A percentile compares a stretch with the other conserved stretches of the same genome.
Evolutionary conservation across 2,329 filamentous ascomycete species (phyloP).

Genomic region (Leptographium lundbergii): DNA sequence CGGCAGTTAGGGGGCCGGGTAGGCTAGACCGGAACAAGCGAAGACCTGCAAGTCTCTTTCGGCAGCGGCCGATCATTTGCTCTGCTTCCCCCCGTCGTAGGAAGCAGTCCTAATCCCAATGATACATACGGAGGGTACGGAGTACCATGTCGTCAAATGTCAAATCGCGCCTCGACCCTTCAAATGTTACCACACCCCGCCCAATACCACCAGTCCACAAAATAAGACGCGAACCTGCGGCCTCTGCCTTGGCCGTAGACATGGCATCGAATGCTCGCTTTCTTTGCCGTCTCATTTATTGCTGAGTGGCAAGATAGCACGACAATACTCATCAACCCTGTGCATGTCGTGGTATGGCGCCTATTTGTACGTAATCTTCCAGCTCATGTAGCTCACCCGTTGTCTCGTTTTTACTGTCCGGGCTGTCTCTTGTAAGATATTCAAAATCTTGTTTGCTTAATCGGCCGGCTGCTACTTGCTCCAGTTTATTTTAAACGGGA

Average conservation of each 20-base stretch:
- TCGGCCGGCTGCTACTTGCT: neutral
- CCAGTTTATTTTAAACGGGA: neutral
- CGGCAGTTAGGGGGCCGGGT: neutral
- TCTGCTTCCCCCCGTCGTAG: neutral
- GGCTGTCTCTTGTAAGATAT: neutral
- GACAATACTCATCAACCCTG: neutral
- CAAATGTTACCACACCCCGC: neutral
- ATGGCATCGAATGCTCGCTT: neutral
- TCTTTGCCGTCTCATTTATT: neutral
- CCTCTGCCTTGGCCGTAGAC: neutral
- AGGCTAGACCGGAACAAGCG: conserved; percentile 9
- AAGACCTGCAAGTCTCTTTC: conserved; percentile 7
- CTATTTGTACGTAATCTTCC: no score
- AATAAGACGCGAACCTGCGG: neutral
- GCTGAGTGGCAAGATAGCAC: neutral
- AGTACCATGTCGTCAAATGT: neutral
- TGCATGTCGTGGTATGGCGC: neutral
- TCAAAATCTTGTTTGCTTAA: neutral
- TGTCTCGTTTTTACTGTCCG: neutral
- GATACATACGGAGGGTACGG: no score
- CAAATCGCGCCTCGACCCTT: neutral
- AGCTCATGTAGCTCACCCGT: neutral
- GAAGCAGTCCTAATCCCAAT: neutral
- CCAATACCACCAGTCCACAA: neutral
- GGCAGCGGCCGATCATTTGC: conserved; percentile 6